Conservation (phyloP, 495 filamentous ascomycete species). For the Penicillium longicatenatum region DNA sequence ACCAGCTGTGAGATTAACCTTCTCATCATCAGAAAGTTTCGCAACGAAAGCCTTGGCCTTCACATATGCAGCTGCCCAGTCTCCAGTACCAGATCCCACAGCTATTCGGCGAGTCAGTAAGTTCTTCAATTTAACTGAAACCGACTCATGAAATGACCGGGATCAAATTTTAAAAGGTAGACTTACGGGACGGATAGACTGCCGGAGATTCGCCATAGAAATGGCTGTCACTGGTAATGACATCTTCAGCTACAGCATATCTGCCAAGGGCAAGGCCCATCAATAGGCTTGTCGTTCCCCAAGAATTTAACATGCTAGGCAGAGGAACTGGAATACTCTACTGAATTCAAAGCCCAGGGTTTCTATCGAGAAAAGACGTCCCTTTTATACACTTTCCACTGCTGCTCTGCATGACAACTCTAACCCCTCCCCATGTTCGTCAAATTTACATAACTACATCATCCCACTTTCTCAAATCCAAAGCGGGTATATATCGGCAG, state of each 20-base stretch:
- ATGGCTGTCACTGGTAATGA: constrained; percentile 24
- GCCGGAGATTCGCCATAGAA: constrained; percentile 62
- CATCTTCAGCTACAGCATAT: constrained; percentile 8
- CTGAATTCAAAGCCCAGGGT: not conserved
- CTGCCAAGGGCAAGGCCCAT: constrained; percentile 1
- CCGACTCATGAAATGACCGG: not conserved
- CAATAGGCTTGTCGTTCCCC: not conserved
- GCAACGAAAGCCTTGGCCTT: constrained; percentile 56
- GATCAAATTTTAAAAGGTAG: not conserved
- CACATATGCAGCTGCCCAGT: constrained; percentile 51
- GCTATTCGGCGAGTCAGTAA: constrained; percentile 9
- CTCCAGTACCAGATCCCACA: constrained; percentile 51
- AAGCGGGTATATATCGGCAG: not conserved
- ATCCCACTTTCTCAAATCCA: not conserved
- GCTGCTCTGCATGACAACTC: not conserved
- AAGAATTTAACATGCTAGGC: not conserved
- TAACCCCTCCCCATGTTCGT: not conserved
- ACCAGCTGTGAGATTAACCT: constrained; percentile 52
- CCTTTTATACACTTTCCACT: not conserved
- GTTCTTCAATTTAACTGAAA: not conserved
- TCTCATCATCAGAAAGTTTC: constrained; percentile 61
- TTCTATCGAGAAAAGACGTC: not conserved
- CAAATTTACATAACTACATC: not conserved
- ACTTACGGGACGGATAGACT: constrained; percentile 55
- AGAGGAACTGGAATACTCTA: not conserved